Base-by-base conservation (phyloP, 2,329 filamentous ascomycete genomes). In the Calonectria pauciramosa region DNA sequence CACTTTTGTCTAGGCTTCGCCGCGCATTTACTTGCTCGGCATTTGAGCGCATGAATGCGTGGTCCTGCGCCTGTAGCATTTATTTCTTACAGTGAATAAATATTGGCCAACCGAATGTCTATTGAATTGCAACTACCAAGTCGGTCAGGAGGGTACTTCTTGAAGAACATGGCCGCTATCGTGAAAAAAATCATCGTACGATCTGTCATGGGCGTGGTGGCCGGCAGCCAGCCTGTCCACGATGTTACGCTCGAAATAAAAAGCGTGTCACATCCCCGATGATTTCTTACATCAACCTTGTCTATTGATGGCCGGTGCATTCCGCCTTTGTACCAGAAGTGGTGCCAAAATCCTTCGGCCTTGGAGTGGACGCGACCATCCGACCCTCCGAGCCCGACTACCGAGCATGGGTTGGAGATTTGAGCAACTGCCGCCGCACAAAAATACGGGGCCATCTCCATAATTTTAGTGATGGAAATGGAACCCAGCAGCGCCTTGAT, bases 361-460 rank as follows among this genome's bases (percentile, higher is more conserved):
- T 18, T 60, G 34, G 32, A 7, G 34, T 36, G 41, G 56, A 60
- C 20, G 52, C 68, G 56, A 71, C 38, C 30, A 16, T 75, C 73
- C 69, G 73, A 75, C 67, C 70, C 56, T 72, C 70, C 69, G 72
- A 76, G 20, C 70, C 70, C 75, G 65, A 64, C 28, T 60, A 18
- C 69, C 71, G 56, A 68, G 49, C 23, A 66, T 51, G 63, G 63
- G 32, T 36, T 51, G n/a, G 20, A 51, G 41, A 66, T 66, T 65
- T 52, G 28, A 51, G 30, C 30, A 54, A 49, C 30, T 65, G 63
- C 44, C 63, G 63, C 63, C 13, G 41, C 20, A 59, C 11, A 26
- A 26, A 66, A 51, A 56, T 34, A 32, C 32, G 54, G 56, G 56
- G 14, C n/a, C n/a, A 26, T 8, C 34, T 14, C 56, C 34, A 41